Base-by-base conservation (phyloP, 2,329 filamentous ascomycete genomes). In the Calonectria henricotiae region DNA sequence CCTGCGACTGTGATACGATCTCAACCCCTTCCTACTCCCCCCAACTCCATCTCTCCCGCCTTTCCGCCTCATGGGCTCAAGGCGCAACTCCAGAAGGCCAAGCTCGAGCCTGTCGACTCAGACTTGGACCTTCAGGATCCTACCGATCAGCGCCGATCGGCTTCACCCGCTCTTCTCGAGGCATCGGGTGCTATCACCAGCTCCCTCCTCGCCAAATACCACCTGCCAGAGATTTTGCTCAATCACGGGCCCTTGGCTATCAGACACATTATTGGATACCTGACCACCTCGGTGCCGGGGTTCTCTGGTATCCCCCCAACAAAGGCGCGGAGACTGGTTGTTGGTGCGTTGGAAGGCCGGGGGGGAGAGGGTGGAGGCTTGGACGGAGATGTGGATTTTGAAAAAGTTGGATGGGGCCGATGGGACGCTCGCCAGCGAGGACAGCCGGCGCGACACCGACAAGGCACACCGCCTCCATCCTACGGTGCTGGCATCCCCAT, bases 381-480 rank as follows among this genome's bases (percentile, higher is more conserved):
- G 71, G 87, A 91, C 72, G 91, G 92, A 74, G 91, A 94, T 76
- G 92, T 96, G 77, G 88, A 92, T 79, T 98, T 97, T 80, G 93
- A 97, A 82, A 98, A 98, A 87, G 94, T 98, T 69, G 96, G 96
- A 79, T 98, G 96, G 96, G 96, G 96, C 70, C 91, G 95, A 75
- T 99, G 96, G 96, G 93, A 97, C 82, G 96, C 95, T 71, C 91
- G 91, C 80, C 88, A 90, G 80, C 90, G 90, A 77, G 93, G 92
- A 65, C 89, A 93, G 71, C 85, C 88, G 49, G 77, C 85, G 71
- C 85, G 86, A 73, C 80, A 85, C 70, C 85, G 81, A 80, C 85
- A 77, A 75, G 79, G 81, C 79, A 80, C 82, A 78, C 82, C 81
- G 75, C 78, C 80, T 66, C 82, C 82, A 37, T 83, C 83, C 30